Evolutionary conservation across 371 early-diverging fungal species (phyloP).

Genomic region (Synchytrium microbalum): DNA sequence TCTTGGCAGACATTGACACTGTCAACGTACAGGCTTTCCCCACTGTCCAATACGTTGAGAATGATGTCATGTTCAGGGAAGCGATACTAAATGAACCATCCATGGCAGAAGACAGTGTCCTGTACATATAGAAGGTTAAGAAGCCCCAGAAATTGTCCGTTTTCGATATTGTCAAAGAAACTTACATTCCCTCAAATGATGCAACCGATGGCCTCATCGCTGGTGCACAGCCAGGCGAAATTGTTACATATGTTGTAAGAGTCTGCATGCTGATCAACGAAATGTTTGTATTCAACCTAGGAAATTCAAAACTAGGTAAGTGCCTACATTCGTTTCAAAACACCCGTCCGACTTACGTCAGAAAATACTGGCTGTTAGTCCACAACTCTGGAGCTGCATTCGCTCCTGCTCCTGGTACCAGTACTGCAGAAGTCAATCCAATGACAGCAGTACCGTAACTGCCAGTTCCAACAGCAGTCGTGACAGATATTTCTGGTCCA

Average conservation of each 20-base stretch:
- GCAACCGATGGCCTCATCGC: not conserved
- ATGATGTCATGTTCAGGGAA: not conserved
- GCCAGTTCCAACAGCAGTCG: not conserved
- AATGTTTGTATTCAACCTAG: not conserved
- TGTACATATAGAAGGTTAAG: not conserved
- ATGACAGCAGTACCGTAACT: not conserved
- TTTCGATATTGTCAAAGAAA: too few species aligned
- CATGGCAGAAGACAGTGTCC: not conserved
- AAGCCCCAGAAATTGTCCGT: not conserved
- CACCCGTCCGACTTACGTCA: not conserved
- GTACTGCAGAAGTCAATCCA: not conserved
- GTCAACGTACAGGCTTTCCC: not conserved
- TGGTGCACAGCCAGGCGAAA: not conserved
- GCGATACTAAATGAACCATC: too few species aligned
- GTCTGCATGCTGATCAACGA: not conserved
- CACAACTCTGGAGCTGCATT: not conserved
- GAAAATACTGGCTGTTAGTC: not conserved
- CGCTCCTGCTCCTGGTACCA: not conserved
- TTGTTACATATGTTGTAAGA: not conserved
- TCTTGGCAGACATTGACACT: not conserved
- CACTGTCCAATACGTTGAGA: not conserved
- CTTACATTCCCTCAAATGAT: not conserved
- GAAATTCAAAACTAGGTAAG: not conserved
- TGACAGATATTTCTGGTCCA: not conserved
- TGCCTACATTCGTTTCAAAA: too few species aligned